Base-by-base conservation (phyloP, 345 rosid species). In the Cardamine occulta region DNA sequence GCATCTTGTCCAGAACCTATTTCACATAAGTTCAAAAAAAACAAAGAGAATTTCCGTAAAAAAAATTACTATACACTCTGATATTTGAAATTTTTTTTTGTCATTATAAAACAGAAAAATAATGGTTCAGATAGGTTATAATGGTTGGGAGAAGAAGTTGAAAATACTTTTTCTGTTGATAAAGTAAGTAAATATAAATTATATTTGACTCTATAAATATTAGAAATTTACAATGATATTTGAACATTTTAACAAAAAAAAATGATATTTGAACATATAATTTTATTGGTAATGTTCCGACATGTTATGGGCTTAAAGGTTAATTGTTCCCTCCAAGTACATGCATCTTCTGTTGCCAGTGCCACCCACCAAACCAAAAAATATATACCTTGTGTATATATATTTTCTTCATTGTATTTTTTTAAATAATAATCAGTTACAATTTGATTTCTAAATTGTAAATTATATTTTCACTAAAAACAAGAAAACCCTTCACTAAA, bases 1-100 rank as follows among this genome's bases (percentile, higher is more conserved):
- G 99, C 90, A 90, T 93, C 80, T 90, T 90, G 80, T 91, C 98
- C 19, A 90, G 72, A 79, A 93, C 98, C 98, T 93, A 68, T 23
- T 23, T n/a, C 70, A 49, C 31, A 57, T 12, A 21, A 31, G 57
- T 11, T 48, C 68, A 21, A 31, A 6, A 31, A 6, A 31, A 0
- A 40, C 2, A 24, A 24, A 24, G 31, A 28, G 31, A 28, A 28
- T 28, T 5, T 28, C 31, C 31, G 31, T 13, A 12, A 42, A 26
- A 63, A 26, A 9, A 48, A 28, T 28, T 5, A 28, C 31, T 28
- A 28, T 28, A 28, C 31, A 28, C 31, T 28, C 31, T 28, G 31
- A 28, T 28, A 28, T 28, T 28, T 28, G 19, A 28, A 6, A 28
- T 0, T 4, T 28, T 26, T 0, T 28, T 28, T 28, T 28, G 31